phyloP scores from a whole-genome alignment of 108 stramenopile species.

The Asterionellopsis glacialis region DNA sequence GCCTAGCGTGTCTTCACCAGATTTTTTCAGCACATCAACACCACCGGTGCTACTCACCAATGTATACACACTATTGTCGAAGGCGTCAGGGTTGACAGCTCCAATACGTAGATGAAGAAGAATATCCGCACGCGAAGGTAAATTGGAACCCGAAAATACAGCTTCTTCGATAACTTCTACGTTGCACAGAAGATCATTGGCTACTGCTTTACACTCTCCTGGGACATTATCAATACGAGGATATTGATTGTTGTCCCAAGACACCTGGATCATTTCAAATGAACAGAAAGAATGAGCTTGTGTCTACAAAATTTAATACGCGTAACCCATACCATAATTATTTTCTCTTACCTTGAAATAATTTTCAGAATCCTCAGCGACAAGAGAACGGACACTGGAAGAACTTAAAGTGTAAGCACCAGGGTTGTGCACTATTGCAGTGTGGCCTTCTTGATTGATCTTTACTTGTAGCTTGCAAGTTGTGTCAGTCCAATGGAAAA shows the following conservation, averaged over 20 bases:
- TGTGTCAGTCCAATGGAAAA: not conserved
- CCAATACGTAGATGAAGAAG: slow-evolving; percentile 33
- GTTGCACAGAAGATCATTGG: slow-evolving; percentile 40
- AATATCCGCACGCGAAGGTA: slow-evolving; percentile 35
- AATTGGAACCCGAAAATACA: slow-evolving; percentile 28
- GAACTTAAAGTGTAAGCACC: slow-evolving; percentile 13
- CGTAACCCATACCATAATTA: too few relatives aligned
- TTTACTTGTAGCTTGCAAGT: slow-evolving; percentile 30
- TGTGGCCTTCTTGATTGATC: slow-evolving; percentile 42
- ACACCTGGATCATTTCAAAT: too few relatives aligned
- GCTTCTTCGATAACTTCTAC: slow-evolving; percentile 26
- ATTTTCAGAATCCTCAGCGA: too few relatives aligned
- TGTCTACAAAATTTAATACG: too few relatives aligned
- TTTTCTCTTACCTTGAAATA: too few relatives aligned
- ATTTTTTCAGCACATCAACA: not conserved
- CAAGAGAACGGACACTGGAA: too few relatives aligned
- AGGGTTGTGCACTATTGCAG: slow-evolving; percentile 55
- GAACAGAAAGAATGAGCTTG: too few relatives aligned
- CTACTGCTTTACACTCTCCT: too few relatives aligned
- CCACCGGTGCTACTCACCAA: not conserved
- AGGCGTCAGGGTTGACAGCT: slow-evolving; percentile 23
- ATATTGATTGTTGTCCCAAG: too few relatives aligned
- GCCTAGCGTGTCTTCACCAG: not conserved
- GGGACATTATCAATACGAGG: too few relatives aligned
- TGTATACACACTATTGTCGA: slow-evolving; percentile 3